Evolutionary conservation across 305 asterid species (phyloP), one percentile per base, ranked within the genome.

Genomic region (Solanum hybrid): DNA sequence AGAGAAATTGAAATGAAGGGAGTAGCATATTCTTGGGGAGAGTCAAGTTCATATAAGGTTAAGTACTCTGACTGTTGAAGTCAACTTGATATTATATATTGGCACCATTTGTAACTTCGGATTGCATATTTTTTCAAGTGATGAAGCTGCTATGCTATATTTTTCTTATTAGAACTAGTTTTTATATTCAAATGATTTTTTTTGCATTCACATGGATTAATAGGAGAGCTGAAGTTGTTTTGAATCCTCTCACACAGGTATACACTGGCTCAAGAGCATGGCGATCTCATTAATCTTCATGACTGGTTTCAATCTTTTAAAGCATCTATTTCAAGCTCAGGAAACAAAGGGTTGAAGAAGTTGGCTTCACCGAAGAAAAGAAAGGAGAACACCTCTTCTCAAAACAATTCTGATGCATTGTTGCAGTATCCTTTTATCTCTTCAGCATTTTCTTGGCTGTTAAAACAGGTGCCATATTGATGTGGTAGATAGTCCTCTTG

Each of bases 221-320:
- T 29, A 11, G 34, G 77, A 60, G 78, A 85, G 88, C 32, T 85
- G 56, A 85, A 85, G 24, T 81, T 85, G 88, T 60, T 85, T 56
- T 79, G 36, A 79, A 26, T 60, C 4, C 56, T 87, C 56, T 40
- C 14, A 11, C 78, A 85, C 85, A 97, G 99, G 98, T 96, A 96
- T 88, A 91, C 94, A 64, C 92, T 97, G 93, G 95, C 98, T 78
- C 98, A 96, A 91, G 99, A 97, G 91, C 98, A 97, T 71, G 99
- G 99, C 2, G 99, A 96, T 89, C 97, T 96, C 89, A 95, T 97
- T 92, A 97, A 97, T 92, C 94, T 97, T 86, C 98, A 96, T 79
- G 98, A 97, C 94, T 96, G 98, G 98, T 96, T 92, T 90, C 96
- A 94, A 90, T 96, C 99, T 56, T 97, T 96, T 92, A 96, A 92